These are phyloP conservation scores for Calonectria leucothoes DNA, from an alignment of 2,329 filamentous ascomycete species.

Conservation along the genomic window DNA sequence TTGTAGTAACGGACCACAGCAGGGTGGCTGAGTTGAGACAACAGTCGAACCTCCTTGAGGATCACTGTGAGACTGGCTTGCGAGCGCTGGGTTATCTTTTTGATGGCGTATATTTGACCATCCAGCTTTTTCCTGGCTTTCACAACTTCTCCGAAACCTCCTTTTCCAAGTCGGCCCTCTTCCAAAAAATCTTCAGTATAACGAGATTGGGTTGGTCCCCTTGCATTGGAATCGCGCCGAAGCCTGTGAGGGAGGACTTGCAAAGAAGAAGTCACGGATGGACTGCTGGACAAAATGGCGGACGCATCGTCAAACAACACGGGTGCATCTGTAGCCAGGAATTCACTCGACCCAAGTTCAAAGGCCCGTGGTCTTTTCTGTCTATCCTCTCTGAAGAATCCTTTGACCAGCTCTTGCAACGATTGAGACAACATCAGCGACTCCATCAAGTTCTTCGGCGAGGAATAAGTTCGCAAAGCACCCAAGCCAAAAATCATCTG, in stretches of 20 bases:
- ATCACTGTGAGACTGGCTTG: slow-evolving; percentile 84
- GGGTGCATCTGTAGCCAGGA: slow-evolving; percentile 73
- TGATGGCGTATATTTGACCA: slow-evolving; percentile 93
- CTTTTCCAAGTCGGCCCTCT: slow-evolving; percentile 88
- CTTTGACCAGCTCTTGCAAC: slow-evolving; percentile 82
- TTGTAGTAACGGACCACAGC: slow-evolving; percentile 90
- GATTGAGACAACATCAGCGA: slow-evolving; percentile 78
- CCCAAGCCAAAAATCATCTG: slow-evolving; percentile 95
- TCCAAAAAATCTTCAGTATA: slow-evolving; percentile 93
- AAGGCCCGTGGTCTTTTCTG: slow-evolving; percentile 89
- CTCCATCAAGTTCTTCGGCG: slow-evolving; percentile 79
- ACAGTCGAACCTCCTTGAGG: slow-evolving; percentile 84
- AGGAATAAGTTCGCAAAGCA: slow-evolving; percentile 80
- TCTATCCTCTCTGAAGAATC: slow-evolving; percentile 86
- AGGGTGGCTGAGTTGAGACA: slow-evolving; percentile 94
- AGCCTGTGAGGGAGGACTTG: slow-evolving; percentile 59
- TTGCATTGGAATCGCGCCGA: slow-evolving; percentile 72
- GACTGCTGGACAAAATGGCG: slow-evolving; percentile 54
- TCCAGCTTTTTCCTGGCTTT: slow-evolving; percentile 96
- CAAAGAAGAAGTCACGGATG: slow-evolving; percentile 54
- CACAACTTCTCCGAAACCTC: slow-evolving; percentile 95
- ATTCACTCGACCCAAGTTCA: slow-evolving; percentile 73
- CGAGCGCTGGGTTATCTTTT: slow-evolving; percentile 91
- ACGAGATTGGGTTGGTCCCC: slow-evolving; percentile 70
- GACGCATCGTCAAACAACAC: slow-evolving; percentile 62